A percentile compares a stretch with the other conserved stretches of the same genome.
phyloP scores from a whole-genome alignment of 495 filamentous ascomycete genomes.

The Saxophila tyrrhenica region DNA sequence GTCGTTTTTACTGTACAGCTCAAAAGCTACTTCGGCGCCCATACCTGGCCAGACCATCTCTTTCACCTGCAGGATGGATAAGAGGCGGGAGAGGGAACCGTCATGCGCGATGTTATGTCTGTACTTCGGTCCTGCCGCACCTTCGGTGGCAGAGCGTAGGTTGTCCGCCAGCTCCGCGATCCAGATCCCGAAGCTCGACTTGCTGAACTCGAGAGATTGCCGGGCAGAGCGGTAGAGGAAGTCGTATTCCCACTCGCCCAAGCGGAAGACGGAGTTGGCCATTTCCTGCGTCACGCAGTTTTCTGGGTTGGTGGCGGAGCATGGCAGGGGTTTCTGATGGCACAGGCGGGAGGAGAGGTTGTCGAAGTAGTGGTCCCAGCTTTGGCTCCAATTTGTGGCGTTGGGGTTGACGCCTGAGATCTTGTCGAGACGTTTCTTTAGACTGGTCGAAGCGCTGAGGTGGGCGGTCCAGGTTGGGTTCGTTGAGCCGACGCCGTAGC shows the following conservation, averaged over 20 bases:
- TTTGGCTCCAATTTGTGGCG: constrained; percentile 47
- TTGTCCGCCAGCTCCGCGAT: constrained; percentile 52
- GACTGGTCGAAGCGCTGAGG: constrained; percentile 38
- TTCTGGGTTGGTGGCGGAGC: constrained; percentile 36
- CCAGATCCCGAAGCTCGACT: constrained; percentile 48
- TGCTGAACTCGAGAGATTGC: constrained; percentile 42
- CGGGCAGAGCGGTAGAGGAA: constrained; percentile 52
- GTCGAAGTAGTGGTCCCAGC: constrained; percentile 64
- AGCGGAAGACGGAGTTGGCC: constrained; percentile 51
- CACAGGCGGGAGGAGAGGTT: constrained; percentile 60
- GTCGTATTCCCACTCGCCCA: constrained; percentile 60
- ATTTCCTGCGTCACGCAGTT: constrained; percentile 45
- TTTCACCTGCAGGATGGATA: constrained; percentile 53
- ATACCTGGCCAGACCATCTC: constrained; percentile 67
- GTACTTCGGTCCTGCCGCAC: constrained; percentile 34
- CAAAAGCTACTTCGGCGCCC: constrained; percentile 59
- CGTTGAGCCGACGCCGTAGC: constrained; percentile 37
- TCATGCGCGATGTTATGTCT: constrained; percentile 62
- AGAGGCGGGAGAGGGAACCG: constrained; percentile 48
- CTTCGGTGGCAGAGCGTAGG: constrained; percentile 33
- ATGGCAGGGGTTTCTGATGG: constrained; percentile 52
- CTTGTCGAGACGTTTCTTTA: constrained; percentile 44
- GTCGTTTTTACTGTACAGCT: constrained; percentile 38
- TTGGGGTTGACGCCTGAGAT: constrained; percentile 46
- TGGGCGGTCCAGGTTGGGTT: constrained; percentile 43